Evolutionary conservation across 768 basidiomycete species (phyloP).

Genomic region (Cystobasidium tubakii): DNA sequence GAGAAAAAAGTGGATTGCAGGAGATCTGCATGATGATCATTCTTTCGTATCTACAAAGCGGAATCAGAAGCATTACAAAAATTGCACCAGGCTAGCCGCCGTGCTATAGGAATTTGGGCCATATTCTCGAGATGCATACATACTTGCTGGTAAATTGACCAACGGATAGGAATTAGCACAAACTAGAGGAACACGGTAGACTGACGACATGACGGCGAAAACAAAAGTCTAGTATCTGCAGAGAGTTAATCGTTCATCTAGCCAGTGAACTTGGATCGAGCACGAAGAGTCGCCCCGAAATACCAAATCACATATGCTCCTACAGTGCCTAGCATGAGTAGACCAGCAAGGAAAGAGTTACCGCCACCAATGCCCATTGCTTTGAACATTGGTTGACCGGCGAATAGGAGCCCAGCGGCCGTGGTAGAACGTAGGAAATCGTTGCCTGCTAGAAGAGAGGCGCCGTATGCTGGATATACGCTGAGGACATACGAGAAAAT

Average conservation of each 20-base stretch:
- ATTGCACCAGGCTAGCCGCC: too few relatives aligned
- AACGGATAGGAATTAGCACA: too few relatives aligned
- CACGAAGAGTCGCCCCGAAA: conserved; percentile 6
- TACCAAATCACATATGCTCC: conserved; percentile 20
- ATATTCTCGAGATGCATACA: too few relatives aligned
- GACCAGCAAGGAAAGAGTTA: conserved; percentile 29
- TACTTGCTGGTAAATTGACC: too few relatives aligned
- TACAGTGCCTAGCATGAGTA: conserved; percentile 21
- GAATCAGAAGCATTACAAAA: too few relatives aligned
- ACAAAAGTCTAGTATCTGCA: too few relatives aligned
- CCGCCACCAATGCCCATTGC: conserved; percentile 36
- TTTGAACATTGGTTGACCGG: conserved; percentile 31
- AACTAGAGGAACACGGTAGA: too few relatives aligned
- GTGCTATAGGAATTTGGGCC: too few relatives aligned
- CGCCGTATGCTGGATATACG: conserved; percentile 37
- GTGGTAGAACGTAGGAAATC: conserved; percentile 34
- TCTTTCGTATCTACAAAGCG: too few relatives aligned
- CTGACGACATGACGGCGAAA: too few relatives aligned
- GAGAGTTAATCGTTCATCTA: not conserved
- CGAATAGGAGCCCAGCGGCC: conserved; percentile 32
- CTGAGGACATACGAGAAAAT: conserved; percentile 35
- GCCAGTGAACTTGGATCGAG: conserved; percentile 13
- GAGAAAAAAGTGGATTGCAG: too few relatives aligned
- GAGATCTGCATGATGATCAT: too few relatives aligned
- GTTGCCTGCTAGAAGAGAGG: conserved; percentile 45